Percentiles rank a stretch among this genome's conserved stretches.
These are phyloP conservation scores for Fusarium staphyleae DNA, from an alignment of 2,329 filamentous ascomycete species.

Conservation along the genomic window DNA sequence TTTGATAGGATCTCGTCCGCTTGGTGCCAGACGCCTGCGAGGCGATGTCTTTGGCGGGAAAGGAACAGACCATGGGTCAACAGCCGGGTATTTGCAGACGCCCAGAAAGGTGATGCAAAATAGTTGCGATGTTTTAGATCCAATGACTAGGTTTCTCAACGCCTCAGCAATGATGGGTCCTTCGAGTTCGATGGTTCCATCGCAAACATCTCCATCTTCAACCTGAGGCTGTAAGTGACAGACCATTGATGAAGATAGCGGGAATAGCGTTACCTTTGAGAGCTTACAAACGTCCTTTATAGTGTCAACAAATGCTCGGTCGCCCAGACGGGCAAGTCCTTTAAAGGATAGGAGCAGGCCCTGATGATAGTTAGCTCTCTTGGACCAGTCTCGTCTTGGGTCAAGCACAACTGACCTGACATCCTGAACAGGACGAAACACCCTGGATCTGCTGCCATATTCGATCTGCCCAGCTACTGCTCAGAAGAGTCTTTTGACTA, in stretches of 20 bases:
- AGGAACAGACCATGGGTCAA: conserved; percentile 51
- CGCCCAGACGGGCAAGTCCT: conserved; percentile 52
- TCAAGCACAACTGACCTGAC: conserved; percentile 21
- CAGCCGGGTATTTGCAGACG: conserved; percentile 57
- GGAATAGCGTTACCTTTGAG: conserved; percentile 39
- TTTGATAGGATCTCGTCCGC: conserved; percentile 56
- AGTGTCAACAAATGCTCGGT: conserved; percentile 49
- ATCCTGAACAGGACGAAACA: conserved; percentile 35
- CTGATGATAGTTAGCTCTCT: conserved; percentile 25
- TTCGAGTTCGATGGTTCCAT: conserved; percentile 58
- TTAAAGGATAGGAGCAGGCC: conserved; percentile 51
- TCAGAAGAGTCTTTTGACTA: conserved; percentile 20
- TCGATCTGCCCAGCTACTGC: conserved; percentile 23
- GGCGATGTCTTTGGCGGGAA: conserved; percentile 54
- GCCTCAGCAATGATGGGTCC: conserved; percentile 60
- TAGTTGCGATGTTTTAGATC: conserved; percentile 57
- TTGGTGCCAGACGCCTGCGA: conserved; percentile 49
- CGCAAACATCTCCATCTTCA: conserved; percentile 63
- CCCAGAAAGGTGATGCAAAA: conserved; percentile 63
- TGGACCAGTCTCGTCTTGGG: neutral
- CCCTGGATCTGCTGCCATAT: conserved; percentile 27
- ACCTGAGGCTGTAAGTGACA: conserved; percentile 42
- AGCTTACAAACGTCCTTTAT: conserved; percentile 45
- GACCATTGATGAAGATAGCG: too few species aligned
- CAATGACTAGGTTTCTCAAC: conserved; percentile 55